phyloP scores from a whole-genome alignment of 768 basidiomycete genomes.

The Pluteus cervinus region DNA sequence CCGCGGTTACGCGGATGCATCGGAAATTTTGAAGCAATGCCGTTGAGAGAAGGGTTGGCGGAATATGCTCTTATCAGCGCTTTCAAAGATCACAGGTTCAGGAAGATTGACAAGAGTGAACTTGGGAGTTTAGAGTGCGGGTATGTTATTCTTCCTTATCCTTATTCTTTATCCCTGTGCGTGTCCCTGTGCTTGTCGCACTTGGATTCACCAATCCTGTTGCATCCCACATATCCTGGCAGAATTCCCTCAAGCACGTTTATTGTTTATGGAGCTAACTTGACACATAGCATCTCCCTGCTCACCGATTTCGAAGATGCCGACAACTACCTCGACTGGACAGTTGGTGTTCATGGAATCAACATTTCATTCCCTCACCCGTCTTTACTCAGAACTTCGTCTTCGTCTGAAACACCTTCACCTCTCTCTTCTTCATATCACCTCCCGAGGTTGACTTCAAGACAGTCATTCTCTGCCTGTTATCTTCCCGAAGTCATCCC shows the following conservation, averaged over 20 bases:
- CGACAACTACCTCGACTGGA: slow-evolving; percentile 87
- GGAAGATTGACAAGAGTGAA: slow-evolving; percentile 70
- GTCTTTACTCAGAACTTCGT: slow-evolving; percentile 41
- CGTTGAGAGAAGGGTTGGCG: slow-evolving; percentile 67
- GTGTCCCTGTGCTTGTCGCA: slow-evolving; percentile 2
- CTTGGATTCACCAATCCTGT: neutral
- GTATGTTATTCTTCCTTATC: slow-evolving; percentile 40
- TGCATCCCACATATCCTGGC: slow-evolving; percentile 3
- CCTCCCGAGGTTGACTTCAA: slow-evolving; percentile 47
- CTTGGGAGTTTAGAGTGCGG: slow-evolving; percentile 79
- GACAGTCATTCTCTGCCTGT: slow-evolving; percentile 71
- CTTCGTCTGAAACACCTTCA: slow-evolving; percentile 61
- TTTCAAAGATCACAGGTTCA: slow-evolving; percentile 83
- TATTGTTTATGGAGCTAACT: too few relatives aligned
- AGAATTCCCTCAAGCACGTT: slow-evolving; percentile 8
- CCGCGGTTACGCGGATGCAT: slow-evolving; percentile 87
- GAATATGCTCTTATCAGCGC: slow-evolving; percentile 94
- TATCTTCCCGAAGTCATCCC: slow-evolving; percentile 92
- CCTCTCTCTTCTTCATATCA: slow-evolving; percentile 63
- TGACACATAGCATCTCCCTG: slow-evolving; percentile 67
- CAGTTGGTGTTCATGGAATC: slow-evolving; percentile 87
- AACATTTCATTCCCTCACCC: slow-evolving; percentile 84
- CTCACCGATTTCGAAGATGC: slow-evolving; percentile 91
- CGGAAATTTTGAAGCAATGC: slow-evolving; percentile 80
- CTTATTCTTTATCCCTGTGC: slow-evolving; percentile 4